These are phyloP conservation scores for Diplogelasinospora grovesii DNA, from an alignment of 495 filamentous ascomycete species.

Conservation along the genomic window DNA sequence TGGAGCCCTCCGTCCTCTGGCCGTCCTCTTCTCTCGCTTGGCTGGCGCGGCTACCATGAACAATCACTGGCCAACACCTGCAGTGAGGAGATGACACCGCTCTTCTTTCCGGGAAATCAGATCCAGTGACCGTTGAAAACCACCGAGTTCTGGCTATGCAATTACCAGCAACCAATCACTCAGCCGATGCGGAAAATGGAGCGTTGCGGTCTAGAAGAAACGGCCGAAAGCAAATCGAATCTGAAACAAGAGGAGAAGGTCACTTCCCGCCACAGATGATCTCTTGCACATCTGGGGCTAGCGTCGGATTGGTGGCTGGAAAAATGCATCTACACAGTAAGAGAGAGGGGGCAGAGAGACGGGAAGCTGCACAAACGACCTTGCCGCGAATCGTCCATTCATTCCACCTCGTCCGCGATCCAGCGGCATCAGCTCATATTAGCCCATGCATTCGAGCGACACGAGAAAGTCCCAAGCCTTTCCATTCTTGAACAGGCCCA, in stretches of 20 bases:
- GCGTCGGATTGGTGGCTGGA: slow-evolving; percentile 24
- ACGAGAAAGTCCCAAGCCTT: slow-evolving; percentile 18
- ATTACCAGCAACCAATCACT: too few relatives aligned
- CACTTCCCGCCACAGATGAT: slow-evolving; percentile 11
- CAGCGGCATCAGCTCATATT: slow-evolving; percentile 20
- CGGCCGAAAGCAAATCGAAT: slow-evolving; percentile 29
- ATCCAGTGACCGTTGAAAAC: too few relatives aligned
- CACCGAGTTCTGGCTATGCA: slow-evolving; percentile 4
- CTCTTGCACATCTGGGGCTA: slow-evolving; percentile 10
- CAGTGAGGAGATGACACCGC: too few relatives aligned
- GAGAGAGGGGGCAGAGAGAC: too few relatives aligned
- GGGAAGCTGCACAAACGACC: slow-evolving; percentile 34
- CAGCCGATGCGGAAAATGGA: too few relatives aligned
- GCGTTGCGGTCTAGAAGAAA: slow-evolving; percentile 16
- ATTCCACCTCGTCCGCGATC: slow-evolving; percentile 10
- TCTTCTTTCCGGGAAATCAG: too few relatives aligned
- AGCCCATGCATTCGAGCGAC: slow-evolving; percentile 21
- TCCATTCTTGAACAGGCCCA: slow-evolving; percentile 9
- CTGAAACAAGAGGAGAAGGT: slow-evolving; percentile 29
- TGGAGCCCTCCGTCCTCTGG: neutral
- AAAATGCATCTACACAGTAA: slow-evolving; percentile 23
- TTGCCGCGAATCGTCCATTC: slow-evolving; percentile 18
- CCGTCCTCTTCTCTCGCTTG: too few relatives aligned
- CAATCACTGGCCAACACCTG: too few relatives aligned
- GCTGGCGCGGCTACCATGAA: too few relatives aligned